Percentiles rank a stretch among this genome's conserved stretches.
Evolutionary conservation across 2,329 filamentous ascomycete species (phyloP).

Genomic region (Paecilomyces niveus): DNA sequence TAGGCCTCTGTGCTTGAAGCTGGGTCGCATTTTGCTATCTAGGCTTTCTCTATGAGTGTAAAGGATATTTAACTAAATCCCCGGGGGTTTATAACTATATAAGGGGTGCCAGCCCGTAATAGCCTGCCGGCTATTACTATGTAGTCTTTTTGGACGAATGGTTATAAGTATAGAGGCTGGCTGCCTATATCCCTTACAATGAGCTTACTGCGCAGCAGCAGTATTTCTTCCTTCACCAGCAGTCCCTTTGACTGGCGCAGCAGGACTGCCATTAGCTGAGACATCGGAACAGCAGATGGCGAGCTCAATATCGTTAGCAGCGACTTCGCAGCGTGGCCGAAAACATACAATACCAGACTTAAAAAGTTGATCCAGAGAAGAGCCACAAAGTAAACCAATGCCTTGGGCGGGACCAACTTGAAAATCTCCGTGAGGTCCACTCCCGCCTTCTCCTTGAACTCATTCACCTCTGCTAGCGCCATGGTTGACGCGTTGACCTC

Average conservation of each 20-base stretch:
- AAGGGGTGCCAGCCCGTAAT: no score
- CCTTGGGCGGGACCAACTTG: constrained; percentile 6
- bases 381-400: constrained; percentile 6
- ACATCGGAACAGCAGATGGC: not conserved
- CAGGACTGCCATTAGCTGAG: not conserved
- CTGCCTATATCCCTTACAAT: no score
- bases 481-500: not conserved
- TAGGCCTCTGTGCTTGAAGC: no score
- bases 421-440: constrained; percentile 5
- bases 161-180: no score
- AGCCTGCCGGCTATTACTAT: no score
- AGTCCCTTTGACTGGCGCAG: not conserved
- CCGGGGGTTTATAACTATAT: no score
- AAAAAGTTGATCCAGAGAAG: constrained; percentile 10
- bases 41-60: no score
- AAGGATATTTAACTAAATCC: no score
- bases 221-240: not conserved
- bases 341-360: constrained; percentile 9
- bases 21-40: no score
- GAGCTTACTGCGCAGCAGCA: not conserved
- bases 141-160: no score
- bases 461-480: not conserved
- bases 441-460: not conserved
- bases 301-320: not conserved
- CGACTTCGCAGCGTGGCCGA: constrained; percentile 1